A percentile compares a stretch with the other conserved stretches of the same genome.
Conservation (phyloP, 768 basidiomycete species). For the Coprinellus aureogranulatus region DNA sequence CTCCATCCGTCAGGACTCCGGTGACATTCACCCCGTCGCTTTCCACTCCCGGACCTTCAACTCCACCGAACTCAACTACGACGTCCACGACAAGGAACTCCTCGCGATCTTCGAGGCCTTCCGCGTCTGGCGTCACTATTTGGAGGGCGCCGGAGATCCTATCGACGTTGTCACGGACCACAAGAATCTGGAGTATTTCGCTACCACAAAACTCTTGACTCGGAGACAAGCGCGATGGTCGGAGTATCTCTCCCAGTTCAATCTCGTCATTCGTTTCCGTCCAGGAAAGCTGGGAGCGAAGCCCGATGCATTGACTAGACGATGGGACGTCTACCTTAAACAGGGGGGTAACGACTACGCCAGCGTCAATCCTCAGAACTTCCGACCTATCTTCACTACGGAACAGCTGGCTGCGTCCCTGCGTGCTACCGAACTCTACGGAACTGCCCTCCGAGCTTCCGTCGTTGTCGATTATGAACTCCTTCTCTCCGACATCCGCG, state of each 20-base stretch:
- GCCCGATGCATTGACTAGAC: too few relatives aligned
- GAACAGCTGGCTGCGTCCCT: too few relatives aligned
- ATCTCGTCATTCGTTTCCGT: too few relatives aligned
- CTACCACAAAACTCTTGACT: slow-evolving; percentile 35
- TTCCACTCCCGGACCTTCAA: slow-evolving; percentile 34
- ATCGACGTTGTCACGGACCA: slow-evolving; percentile 35
- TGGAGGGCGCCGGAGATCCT: slow-evolving; percentile 16
- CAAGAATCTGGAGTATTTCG: slow-evolving; percentile 45
- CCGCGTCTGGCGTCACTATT: slow-evolving; percentile 26
- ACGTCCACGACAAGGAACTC: slow-evolving; percentile 42
- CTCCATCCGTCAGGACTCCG: slow-evolving; percentile 15
- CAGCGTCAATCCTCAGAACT: too few relatives aligned
- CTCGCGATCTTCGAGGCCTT: slow-evolving; percentile 40
- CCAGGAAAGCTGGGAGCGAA: too few relatives aligned
- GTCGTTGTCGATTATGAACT: too few relatives aligned
- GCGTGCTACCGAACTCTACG: too few relatives aligned
- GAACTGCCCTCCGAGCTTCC: too few relatives aligned
- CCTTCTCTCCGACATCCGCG: too few relatives aligned
- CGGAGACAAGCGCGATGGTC: slow-evolving; percentile 43
- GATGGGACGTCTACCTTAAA: too few relatives aligned
- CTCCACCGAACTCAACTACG: slow-evolving; percentile 31
- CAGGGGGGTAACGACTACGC: too few relatives aligned
- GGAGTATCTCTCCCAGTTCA: slow-evolving; percentile 29
- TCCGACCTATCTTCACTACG: too few relatives aligned
- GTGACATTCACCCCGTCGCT: slow-evolving; percentile 33